These are phyloP conservation scores for Skeletonema potamos DNA, from an alignment of 108 stramenopile genomes.

Conservation along the genomic window DNA sequence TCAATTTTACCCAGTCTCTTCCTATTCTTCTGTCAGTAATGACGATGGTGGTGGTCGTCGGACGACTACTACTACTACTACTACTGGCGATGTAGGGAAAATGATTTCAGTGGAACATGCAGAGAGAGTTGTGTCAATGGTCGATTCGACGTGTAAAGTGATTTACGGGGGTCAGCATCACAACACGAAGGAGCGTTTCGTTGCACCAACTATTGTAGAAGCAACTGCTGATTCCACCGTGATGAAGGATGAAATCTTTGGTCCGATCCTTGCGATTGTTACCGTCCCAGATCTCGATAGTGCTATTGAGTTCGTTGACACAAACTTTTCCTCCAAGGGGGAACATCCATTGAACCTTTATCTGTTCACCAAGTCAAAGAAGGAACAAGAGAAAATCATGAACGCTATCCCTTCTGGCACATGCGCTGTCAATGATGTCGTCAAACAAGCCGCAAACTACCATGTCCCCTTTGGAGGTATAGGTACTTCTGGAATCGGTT, in stretches of 20 bases:
- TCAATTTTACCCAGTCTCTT: neutral
- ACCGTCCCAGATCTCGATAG: slow-evolving; percentile 52
- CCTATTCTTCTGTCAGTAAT: too few species aligned
- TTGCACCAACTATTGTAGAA: slow-evolving; percentile 64
- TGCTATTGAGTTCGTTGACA: slow-evolving; percentile 55
- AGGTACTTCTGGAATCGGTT: slow-evolving; percentile 72
- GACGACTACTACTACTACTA: neutral
- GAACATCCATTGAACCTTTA: slow-evolving; percentile 77
- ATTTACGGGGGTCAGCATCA: slow-evolving; percentile 48
- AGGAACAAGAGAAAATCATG: slow-evolving; percentile 49
- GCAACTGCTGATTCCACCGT: slow-evolving; percentile 54
- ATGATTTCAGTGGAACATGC: slow-evolving; percentile 50
- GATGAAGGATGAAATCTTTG: slow-evolving; percentile 90
- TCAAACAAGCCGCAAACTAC: slow-evolving; percentile 50
- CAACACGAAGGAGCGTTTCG: slow-evolving; percentile 43
- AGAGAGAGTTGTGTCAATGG: slow-evolving; percentile 35
- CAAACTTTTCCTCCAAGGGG: slow-evolving; percentile 9
- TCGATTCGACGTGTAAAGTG: slow-evolving; percentile 17
- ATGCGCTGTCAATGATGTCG: slow-evolving; percentile 64
- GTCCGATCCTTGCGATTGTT: slow-evolving; percentile 82
- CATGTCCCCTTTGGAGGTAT: slow-evolving; percentile 81
- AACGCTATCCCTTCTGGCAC: slow-evolving; percentile 49
- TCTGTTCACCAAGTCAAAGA: slow-evolving; percentile 57
- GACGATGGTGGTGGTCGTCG: neutral
- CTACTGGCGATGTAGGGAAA: slow-evolving; percentile 41